Base-by-base conservation (phyloP, 2,329 filamentous ascomycete genomes). In the Fusarium sp. region DNA sequence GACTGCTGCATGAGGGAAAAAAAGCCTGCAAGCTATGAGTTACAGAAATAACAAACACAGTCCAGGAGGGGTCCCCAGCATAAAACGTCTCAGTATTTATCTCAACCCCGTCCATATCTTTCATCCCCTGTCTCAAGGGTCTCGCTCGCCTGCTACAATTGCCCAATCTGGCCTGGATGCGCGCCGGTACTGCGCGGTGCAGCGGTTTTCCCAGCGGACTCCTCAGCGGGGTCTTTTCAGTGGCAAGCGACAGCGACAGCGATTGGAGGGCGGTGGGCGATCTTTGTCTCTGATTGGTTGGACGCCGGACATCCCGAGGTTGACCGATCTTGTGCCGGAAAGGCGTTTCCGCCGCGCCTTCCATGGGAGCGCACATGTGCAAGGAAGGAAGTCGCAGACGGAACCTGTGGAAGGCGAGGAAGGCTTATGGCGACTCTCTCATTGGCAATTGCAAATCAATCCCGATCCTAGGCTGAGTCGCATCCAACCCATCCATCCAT, bases 371-470 rank as follows among this genome's bases (percentile, higher is more conserved):
- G 68, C 68, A 56, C 71, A 72, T 69, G 72, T 52, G 35, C 50
- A 48, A 52, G 58, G 61, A 68, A 48, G 68, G 65, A 64, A 54
- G 20, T 68, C 62, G 65, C 72, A 72, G 71, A 72, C 73, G 57
- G 71, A 43, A 52, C 48, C 63, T 64, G 64, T 20, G 27, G 27
- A 54, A 54, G 48, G 25, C 48, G 64, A 32, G 27, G 27, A 54
- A 54, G 27, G 25, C 48, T 76, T 76, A 71, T 78, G 73, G 62
- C 73, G 67, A 61, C 72, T 63, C 57, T 70, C 74, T 75, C 69
- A 77, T 78, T 78, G 76, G 76, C 57, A 78, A 77, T 73, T 65
- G 63, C 60, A 43, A 66, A 69, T 59, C 67, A 54, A 59, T 64
- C 35, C 60, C 57, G 62, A 64, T 60, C 60, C 52, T 63, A 48